Base-by-base conservation (phyloP, 1,284 basidiomycete species). In the Pyrrhoderma lamaoense region DNA sequence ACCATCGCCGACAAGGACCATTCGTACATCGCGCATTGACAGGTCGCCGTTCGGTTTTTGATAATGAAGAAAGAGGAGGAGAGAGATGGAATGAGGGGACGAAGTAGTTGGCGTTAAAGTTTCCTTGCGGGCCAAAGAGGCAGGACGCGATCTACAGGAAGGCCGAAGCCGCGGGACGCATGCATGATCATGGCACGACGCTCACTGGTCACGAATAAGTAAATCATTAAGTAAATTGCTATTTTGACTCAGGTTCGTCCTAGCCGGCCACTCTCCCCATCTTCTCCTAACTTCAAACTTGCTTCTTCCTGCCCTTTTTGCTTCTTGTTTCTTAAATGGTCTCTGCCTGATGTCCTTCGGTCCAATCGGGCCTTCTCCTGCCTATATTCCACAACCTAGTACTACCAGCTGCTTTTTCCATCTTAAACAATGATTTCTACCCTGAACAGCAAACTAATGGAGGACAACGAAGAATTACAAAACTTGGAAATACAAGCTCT, bases 401-500 rank as follows among this genome's bases (percentile, higher is more conserved):
- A n/a, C n/a, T 34, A 25, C 16, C 27, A 42, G 39, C 16, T n/a
- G 42, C 35, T 22, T 47, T 21, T 13, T 21, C 2, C 18, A 5
- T 14, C 22, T 27, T 18, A 42, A 50, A 27, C 34, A 5, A 45
- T n/a, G 18, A 4, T 45, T 16, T 45, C 25, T n/a, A n/a, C 25
- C n/a, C n/a, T n/a, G 11, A 40, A 22, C 62, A 62, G 62, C 58
- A 61, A 64, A 63, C 59, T 58, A 61, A 86, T 87, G 85, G 84
- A 85, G 66, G 73, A 78, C 57, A 73, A 75, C 57, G 79, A 83
- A 69, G 82, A 85, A 71, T 70, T 74, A 63, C 85, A 89, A 68
- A 72, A 80, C 58, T 68, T 77, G 57, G 86, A 89, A 73, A 83
- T 89, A 59, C 84, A 80, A 47, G 84, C 79, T 40, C 72, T 89